Conservation (phyloP, 1,284 basidiomycete genomes). For the Irpex sp. region DNA sequence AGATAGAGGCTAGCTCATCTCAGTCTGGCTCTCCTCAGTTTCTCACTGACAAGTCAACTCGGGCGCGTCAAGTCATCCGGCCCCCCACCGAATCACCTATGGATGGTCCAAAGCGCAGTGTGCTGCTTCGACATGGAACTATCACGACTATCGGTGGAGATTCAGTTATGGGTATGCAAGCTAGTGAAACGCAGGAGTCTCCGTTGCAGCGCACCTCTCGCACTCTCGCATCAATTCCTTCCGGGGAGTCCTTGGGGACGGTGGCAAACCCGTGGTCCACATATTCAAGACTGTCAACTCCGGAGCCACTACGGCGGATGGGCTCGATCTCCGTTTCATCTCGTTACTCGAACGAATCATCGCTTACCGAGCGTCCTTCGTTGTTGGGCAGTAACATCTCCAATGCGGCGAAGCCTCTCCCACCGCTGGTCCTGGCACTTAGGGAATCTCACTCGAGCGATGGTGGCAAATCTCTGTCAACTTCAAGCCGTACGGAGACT, state of each 20-base stretch:
- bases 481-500: background rate
- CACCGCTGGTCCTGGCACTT: background rate
- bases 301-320: background rate
- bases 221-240: slow-evolving; percentile 17
- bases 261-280: background rate
- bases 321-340: slow-evolving; percentile 18
- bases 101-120: background rate
- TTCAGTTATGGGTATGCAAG: slow-evolving; percentile 23
- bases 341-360: slow-evolving; percentile 16
- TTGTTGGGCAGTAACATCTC: background rate
- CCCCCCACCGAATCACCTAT: slow-evolving; percentile 6
- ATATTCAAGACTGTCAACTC: background rate
- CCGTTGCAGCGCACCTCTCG: slow-evolving; percentile 19
- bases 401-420: background rate
- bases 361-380: background rate
- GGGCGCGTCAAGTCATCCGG: slow-evolving; percentile 11
- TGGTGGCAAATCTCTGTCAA: background rate
- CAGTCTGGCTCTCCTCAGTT: background rate
- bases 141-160: slow-evolving; percentile 13
- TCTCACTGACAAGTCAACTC: slow-evolving; percentile 11
- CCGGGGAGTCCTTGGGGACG: slow-evolving; percentile 1
- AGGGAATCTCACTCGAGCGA: background rate
- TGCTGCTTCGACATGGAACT: slow-evolving; percentile 17
- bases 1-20: slow-evolving; percentile 34
- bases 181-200: slow-evolving; percentile 8